Evolutionary conservation across 768 basidiomycete genomes (phyloP), one percentile per base, ranked within the genome.

Genomic region (Tulasnella sp.): DNA sequence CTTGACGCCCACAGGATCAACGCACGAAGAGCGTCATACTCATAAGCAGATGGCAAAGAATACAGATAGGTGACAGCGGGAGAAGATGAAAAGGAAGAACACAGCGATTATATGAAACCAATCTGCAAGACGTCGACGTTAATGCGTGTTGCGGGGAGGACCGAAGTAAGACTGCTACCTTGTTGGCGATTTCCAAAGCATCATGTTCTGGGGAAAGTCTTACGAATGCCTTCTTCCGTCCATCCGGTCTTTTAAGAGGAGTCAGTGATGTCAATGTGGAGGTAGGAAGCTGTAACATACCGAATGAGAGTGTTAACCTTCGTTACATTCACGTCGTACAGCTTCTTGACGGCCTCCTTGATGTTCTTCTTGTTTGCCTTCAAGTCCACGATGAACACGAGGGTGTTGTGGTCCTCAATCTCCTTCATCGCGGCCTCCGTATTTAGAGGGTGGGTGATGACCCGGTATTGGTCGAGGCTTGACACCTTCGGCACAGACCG

Each of bases 351-450:
- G 1, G 98, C 98, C 84, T 98, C 96, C 92, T 96, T 97, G 89
- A 99, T 99, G 88, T 99, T 96, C 73, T 96, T 92, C 91, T 99
- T 99, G 92, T 98, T 99, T 83, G 96, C 89, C 86, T 92, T 93
- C 87, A 98, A 85, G 87, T 98, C 97, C 77, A 98, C 96, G 81
- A 99, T 93, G 90, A 99, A 99, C 81, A 99, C 98, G 80, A 99
- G 91, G 44, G 98, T 99, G 88, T 99, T 99, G 90, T 98, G 93
- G 87, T 98, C 97, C 90, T 99, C 97, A 80, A 99, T 99, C 92
- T 99, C 98, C 92, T 98, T 97, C 97, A 99, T 98, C 82, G 97
- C 97, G 18, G 92, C 93, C 87, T 99, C 97, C 22, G 96, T 97
- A 92, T 96, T 97, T 86, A 96, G 86, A 24, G 95, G 95, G 76